phyloP scores from a whole-genome alignment of 371 early-diverging fungal species.

The Nematocida parisii region DNA sequence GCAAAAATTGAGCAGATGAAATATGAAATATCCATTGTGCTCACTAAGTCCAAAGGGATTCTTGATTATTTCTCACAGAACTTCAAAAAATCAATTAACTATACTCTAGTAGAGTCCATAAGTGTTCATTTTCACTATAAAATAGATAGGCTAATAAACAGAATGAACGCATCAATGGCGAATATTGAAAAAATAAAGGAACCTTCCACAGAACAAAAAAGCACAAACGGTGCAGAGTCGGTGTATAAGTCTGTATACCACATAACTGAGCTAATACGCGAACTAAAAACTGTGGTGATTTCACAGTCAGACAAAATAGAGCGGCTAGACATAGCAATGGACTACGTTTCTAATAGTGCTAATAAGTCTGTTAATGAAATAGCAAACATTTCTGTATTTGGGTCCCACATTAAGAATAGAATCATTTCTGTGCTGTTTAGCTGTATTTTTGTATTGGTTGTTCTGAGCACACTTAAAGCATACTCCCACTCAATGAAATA shows the following conservation, averaged over 20 bases:
- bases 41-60: conserved; percentile 36
- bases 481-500: conserved; percentile 10
- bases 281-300: conserved; percentile 52
- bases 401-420: conserved; percentile 53
- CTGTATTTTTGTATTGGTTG: conserved; percentile 42
- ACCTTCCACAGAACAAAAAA: neutral
- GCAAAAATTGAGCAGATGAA: conserved; percentile 17
- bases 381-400: conserved; percentile 46
- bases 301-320: conserved; percentile 62
- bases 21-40: conserved; percentile 32
- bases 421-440: conserved; percentile 49
- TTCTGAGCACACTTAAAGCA: conserved; percentile 48
- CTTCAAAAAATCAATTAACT: conserved; percentile 42
- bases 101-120: conserved; percentile 42
- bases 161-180: conserved; percentile 28
- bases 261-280: conserved; percentile 36
- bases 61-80: conserved; percentile 32
- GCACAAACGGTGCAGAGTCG: conserved; percentile 5
- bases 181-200: conserved; percentile 11
- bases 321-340: conserved; percentile 55
- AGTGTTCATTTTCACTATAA: conserved; percentile 52
- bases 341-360: conserved; percentile 25
- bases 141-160: conserved; percentile 23
- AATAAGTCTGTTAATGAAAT: conserved; percentile 38
- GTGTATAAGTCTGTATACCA: conserved; percentile 53